These are phyloP conservation scores for Lotus japonicus DNA, from an alignment of 306 rosid species.

Conservation along the genomic window DNA sequence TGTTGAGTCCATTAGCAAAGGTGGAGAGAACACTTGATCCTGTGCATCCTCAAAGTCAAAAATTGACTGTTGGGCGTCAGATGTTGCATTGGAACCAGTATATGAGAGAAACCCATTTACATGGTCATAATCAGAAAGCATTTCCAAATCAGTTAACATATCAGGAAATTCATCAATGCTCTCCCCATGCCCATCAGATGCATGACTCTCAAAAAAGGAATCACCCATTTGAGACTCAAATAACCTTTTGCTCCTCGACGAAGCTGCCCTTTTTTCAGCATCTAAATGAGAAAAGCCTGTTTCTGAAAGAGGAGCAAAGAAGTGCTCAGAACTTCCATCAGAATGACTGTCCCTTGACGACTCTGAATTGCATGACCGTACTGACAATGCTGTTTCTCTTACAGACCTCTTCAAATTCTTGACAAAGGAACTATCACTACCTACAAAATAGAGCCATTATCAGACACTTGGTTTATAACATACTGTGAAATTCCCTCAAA, in stretches of 20 bases:
- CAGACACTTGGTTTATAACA: not conserved
- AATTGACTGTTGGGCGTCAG: conserved; percentile 53
- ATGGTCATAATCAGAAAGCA: conserved; percentile 66
- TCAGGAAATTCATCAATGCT: conserved; percentile 52
- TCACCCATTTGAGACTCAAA: conserved; percentile 49
- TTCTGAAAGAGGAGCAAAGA: conserved; percentile 74
- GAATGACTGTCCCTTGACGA: conserved; percentile 63
- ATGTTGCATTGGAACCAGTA: conserved; percentile 60
- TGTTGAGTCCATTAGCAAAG: conserved; percentile 76
- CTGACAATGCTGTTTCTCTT: conserved; percentile 82
- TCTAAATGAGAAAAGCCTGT: conserved; percentile 61
- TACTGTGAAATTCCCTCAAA: conserved; percentile 19
- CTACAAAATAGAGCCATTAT: conserved; percentile 22
- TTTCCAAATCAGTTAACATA: conserved; percentile 57
- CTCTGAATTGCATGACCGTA: conserved; percentile 47
- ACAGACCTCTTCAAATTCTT: conserved; percentile 84
- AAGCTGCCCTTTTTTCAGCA: conserved; percentile 56
- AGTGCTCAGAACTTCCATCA: conserved; percentile 84
- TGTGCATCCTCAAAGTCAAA: conserved; percentile 73
- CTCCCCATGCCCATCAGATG: conserved; percentile 40
- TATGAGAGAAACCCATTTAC: conserved; percentile 76
- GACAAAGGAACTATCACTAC: conserved; percentile 43
- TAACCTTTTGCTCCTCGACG: conserved; percentile 60
- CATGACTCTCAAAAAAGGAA: conserved; percentile 41
- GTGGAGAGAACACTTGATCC: conserved; percentile 90